phyloP scores from a whole-genome alignment of 352 stramenopile genomes.

The Peronospora belbahrii region DNA sequence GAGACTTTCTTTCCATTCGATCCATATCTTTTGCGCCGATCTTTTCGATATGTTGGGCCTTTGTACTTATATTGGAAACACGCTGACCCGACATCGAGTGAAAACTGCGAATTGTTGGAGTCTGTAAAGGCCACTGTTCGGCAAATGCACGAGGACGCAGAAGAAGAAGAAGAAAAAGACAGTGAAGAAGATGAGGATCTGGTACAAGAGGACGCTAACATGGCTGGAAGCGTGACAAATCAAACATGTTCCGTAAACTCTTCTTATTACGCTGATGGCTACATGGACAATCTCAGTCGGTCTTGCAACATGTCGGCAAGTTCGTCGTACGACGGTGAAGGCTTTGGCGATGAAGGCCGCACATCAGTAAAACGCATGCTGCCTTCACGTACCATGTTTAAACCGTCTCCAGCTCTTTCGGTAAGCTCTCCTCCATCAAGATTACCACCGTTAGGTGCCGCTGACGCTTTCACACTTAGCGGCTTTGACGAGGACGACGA shows the following conservation, averaged over 20 bases:
- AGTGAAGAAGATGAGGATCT: conserved; percentile 41
- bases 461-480: conserved; percentile 48
- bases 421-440: conserved; percentile 60
- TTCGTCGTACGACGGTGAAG: conserved; percentile 45
- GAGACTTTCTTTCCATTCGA: conserved; percentile 97
- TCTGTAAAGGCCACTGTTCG: conserved; percentile 56
- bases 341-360: conserved; percentile 36
- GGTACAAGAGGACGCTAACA: conserved; percentile 49
- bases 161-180: conserved; percentile 30
- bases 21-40: conserved; percentile 91
- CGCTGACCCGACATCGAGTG: conserved; percentile 63
- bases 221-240: conserved; percentile 41
- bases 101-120: conserved; percentile 59
- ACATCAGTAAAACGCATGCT: conserved; percentile 21
- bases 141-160: conserved; percentile 42
- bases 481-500: conserved; percentile 61
- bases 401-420: conserved; percentile 57
- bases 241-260: conserved; percentile 10
- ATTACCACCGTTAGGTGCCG: conserved; percentile 43
- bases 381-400: conserved; percentile 45
- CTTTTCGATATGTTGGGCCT: conserved; percentile 88
- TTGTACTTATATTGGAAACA: conserved; percentile 94
- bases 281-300: conserved; percentile 42
- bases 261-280: conserved; percentile 37
- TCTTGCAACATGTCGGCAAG: conserved; percentile 48